Evolutionary conservation across 768 basidiomycete species (phyloP), one percentile per base, ranked within the genome.

Genomic region (Hygrophoropsis aurantiaca): DNA sequence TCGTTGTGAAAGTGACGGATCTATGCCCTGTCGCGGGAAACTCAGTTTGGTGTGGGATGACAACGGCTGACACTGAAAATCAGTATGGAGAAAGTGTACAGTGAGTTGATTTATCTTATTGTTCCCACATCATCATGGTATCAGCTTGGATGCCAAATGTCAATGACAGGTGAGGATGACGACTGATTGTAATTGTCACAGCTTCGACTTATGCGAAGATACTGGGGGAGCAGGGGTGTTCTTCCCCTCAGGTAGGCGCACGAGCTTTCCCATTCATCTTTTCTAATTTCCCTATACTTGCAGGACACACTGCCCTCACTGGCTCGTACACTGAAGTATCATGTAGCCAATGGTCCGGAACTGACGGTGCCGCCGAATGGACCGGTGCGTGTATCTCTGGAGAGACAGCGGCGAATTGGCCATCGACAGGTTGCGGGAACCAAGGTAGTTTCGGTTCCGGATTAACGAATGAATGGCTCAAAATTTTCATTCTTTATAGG

Each of bases 201-300:
- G 81, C 59, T 84, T 82, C 57, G 81, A 83, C 58, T 73, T 84
- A 35, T 84, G 81, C 57, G 63, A 74, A 40, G 82, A 82, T 49
- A 80, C 78, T 9, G 79, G 81, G 38, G 79, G 75, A 9, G 47
- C 75, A 11, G 49, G 30, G 2, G 70, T 68, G 6, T 83, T 83
- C 69, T 84, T 83, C 75, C 79, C 80, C 1, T 70, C 69, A 0
- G 78, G 42, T 44, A 34, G 33, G 24, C 6, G 13, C 16, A 26
- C 21, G 33, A 10, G 1, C 13, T 23, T 46, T 21, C 23, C 11
- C 30, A 43, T 16, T 35, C 33, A n/a, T 11, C 11, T 11, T 16
- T 18, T 33, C 40, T 41, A 33, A 34, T 42, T 19, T 32, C 23
- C 5, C 19, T 20, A 1, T 30, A 13, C 27, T 30, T 16, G 11